Evolutionary conservation across 2,329 filamentous ascomycete species (phyloP).

Genomic region (Cephalotrichum gorgonifer): DNA sequence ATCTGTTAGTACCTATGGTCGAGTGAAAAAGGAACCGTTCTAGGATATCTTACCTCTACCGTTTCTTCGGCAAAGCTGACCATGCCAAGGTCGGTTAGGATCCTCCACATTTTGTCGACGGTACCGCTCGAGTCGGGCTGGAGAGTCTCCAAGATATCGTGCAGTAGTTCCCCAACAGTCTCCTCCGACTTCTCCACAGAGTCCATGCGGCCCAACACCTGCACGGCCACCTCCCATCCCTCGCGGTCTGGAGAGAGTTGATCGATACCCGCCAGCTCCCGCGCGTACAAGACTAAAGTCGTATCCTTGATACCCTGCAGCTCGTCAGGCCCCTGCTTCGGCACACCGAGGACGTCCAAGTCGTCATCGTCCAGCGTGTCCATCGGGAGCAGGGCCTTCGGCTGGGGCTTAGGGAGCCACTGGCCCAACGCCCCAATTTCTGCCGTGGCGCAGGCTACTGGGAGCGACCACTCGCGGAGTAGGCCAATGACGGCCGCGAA

Average conservation of each 20-base stretch:
- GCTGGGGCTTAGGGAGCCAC: constrained; percentile 60
- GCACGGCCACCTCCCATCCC: constrained; percentile 84
- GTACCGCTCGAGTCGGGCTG: constrained; percentile 58
- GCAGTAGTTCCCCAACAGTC: constrained; percentile 62
- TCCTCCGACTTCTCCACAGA: constrained; percentile 60
- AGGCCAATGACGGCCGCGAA: constrained; percentile 65
- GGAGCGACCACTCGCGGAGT: constrained; percentile 69
- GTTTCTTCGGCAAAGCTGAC: constrained; percentile 68
- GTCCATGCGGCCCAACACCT: constrained; percentile 73
- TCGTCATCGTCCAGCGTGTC: constrained; percentile 65
- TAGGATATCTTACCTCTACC: constrained; percentile 56
- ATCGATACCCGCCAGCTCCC: constrained; percentile 48
- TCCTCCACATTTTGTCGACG: constrained; percentile 71
- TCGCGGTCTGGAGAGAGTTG: constrained; percentile 42
- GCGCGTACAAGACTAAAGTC: constrained; percentile 66
- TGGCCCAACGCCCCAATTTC: constrained; percentile 76
- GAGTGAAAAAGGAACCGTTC: neutral
- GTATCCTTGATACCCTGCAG: constrained; percentile 65
- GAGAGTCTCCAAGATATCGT: constrained; percentile 49
- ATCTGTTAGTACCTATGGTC: constrained; percentile 13
- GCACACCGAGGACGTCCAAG: constrained; percentile 69
- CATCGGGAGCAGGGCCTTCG: constrained; percentile 43
- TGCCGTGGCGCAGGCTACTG: constrained; percentile 65
- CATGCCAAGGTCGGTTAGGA: constrained; percentile 72
- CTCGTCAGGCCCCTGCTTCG: constrained; percentile 45